Conservation (phyloP, 495 filamentous ascomycete species). For the Lophiostoma macrostomum region DNA sequence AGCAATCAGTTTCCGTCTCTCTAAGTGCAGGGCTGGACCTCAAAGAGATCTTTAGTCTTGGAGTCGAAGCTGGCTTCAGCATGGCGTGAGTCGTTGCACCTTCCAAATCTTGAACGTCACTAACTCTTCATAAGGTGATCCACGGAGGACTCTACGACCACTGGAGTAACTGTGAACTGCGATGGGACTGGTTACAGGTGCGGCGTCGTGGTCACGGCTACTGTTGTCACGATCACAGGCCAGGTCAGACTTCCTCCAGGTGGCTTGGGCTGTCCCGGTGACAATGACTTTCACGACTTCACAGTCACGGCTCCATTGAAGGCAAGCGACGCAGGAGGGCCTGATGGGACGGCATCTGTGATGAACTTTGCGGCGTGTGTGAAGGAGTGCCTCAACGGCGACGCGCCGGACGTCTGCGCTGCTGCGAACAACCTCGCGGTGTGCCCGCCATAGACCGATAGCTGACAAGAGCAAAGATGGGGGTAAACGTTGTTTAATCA, state of each 20-base stretch:
- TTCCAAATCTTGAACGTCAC: neutral
- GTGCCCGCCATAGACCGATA: too few species aligned
- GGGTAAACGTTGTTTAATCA: too few species aligned
- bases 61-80: neutral
- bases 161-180: neutral
- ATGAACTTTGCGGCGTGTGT: slow-evolving; percentile 7
- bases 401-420: neutral
- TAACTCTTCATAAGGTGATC: slow-evolving; percentile 1
- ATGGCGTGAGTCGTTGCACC: neutral
- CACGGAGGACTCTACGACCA: neutral
- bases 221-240: slow-evolving; percentile 5
- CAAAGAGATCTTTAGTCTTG: neutral
- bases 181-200: neutral
- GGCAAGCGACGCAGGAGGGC: neutral
- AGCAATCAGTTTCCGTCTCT: neutral
- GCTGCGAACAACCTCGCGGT: neutral
- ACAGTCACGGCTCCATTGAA: neutral
- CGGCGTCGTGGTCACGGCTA: neutral
- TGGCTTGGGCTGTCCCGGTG: slow-evolving; percentile 13
- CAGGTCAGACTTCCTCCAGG: slow-evolving; percentile 2
- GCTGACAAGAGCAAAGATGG: too few species aligned
- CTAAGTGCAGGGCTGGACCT: slow-evolving; percentile 1
- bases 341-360: neutral
- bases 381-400: neutral
- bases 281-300: slow-evolving; percentile 14